Evolutionary conservation across 1,284 basidiomycete species (phyloP), one percentile per base, ranked within the genome.

Genomic region (Ceraceosorus guamensis): DNA sequence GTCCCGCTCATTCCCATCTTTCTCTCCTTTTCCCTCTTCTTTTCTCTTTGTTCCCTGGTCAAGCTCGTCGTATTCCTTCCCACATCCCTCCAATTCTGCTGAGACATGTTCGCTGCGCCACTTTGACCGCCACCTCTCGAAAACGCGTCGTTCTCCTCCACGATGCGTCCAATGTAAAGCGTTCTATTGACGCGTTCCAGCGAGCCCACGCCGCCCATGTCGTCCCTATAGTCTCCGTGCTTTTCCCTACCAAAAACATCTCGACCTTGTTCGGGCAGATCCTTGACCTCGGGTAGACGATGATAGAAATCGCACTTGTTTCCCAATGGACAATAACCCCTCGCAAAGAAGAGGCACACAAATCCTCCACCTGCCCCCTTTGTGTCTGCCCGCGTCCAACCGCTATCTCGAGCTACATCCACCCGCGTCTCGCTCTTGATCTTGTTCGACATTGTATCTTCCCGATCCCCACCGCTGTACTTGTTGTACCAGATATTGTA

Each of bases 151-250:
- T 65, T 60, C 54, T 75, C 73, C 52, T 75, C 73, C 53, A 67
- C 63, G 39, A 99, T 91, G 62, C 91, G 83, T 2, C 91, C 93
- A 47, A 99, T 85, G 76, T 98, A 99, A 16, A 99, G 77, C 46
- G 95, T 98, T 59, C 92, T 81, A 77, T 98, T 99, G 76, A 91
- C 85, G 44, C 91, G 81, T 71, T 87, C 88, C 79, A 98, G 96
- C 55, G 88, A 90, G 18, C 93, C 93, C 30, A 97, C 93, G 77
- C 93, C 93, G 67, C 93, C 95, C 93, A 99, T 98, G 78, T 99
- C 95, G 76, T 99, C 93, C 63, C 93, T 82, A 79, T 97, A 99
- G 77, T 92, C 91, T 0, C 91, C 82, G 77, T 96, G 95, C 79
- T 97, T 97, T 80, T 96, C 91, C 54, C 93, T 82, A 0, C 91